Evolutionary conservation across 345 rosid species (phyloP), one percentile per base, ranked within the genome.

Genomic region (Brassica incana): DNA sequence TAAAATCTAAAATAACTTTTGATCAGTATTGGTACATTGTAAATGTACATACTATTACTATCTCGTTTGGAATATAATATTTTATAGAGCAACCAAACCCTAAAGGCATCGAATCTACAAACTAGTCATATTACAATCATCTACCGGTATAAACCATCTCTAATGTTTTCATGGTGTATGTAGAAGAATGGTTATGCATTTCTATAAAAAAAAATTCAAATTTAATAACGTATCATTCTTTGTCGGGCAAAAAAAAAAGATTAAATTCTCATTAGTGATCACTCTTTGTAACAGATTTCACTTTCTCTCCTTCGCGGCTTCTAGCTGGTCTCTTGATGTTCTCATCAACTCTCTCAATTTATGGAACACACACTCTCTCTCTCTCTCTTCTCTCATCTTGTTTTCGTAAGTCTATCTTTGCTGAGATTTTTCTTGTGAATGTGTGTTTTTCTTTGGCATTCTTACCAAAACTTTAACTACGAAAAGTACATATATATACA

Each of bases 271-370:
- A 73, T 62, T 8, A 15, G 12, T 29, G 32, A 29, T 8, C 69
- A 27, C 60, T 33, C 48, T 52, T 48, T 48, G 6, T 63, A 69
- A 75, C 68, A 80, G 67, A 75, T 63, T 58, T 80, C 79, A 69
- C 72, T 74, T 29, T 80, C 83, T 80, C 45, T 74, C 71, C 75
- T 69, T 80, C 52, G 52, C 75, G 33, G 76, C 76, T 75, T 52
- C 35, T 80, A 80, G 83, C 83, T 80, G 83, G 75, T 70, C 29
- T 80, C 83, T 80, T 75, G 79, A 76, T 80, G 83, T 70, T 75
- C 68, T 75, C 83, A 75, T 59, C 64, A 59, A 59, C 32, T 59
- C 64, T 59, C 25, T 56, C 61, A 25, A 56, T 56, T 56, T 56
- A 56, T 56, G 54, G 54, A 16, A 48, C 48, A 40, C 48, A 35